Evolutionary conservation across 1,139 yeast species (phyloP).

Genomic region (Pichia sp.): DNA sequence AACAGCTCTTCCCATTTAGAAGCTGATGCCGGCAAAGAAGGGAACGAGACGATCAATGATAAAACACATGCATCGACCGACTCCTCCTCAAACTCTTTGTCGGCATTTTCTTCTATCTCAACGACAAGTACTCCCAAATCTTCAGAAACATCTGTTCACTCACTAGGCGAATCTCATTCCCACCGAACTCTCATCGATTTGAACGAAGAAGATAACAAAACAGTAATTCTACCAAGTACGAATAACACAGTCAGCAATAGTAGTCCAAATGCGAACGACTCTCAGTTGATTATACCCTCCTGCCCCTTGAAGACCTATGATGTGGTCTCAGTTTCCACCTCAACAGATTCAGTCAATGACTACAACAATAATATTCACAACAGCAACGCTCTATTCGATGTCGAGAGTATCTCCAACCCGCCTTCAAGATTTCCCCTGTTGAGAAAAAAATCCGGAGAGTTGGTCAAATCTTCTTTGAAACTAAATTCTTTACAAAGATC

Average conservation of each 20-base stretch:
- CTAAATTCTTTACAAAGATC: slow-evolving; percentile 46
- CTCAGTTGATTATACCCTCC: slow-evolving; percentile 8
- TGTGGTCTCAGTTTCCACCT: slow-evolving; percentile 4
- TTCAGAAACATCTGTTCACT: slow-evolving; percentile 15
- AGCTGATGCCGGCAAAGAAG: background rate
- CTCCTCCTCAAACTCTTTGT: slow-evolving; percentile 2
- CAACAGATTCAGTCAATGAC: background rate
- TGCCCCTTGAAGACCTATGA: slow-evolving; percentile 9
- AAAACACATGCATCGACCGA: background rate
- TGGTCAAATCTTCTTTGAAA: slow-evolving; percentile 70
- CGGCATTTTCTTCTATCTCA: slow-evolving; percentile 2
- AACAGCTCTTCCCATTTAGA: too few relatives aligned
- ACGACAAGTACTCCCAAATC: slow-evolving; percentile 8
- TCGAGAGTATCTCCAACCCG: background rate
- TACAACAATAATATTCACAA: background rate
- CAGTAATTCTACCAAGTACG: slow-evolving; percentile 30
- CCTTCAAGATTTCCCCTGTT: slow-evolving; percentile 42
- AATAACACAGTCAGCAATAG: background rate
- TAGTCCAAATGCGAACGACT: background rate
- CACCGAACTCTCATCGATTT: slow-evolving; percentile 5
- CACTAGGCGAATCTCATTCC: slow-evolving; percentile 1
- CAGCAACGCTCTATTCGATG: background rate
- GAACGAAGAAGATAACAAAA: slow-evolving; percentile 19
- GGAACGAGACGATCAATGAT: background rate
- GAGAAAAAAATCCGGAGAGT: slow-evolving; percentile 66